phyloP scores from a whole-genome alignment of 2,329 filamentous ascomycete genomes.

The Neonectria sp. region DNA sequence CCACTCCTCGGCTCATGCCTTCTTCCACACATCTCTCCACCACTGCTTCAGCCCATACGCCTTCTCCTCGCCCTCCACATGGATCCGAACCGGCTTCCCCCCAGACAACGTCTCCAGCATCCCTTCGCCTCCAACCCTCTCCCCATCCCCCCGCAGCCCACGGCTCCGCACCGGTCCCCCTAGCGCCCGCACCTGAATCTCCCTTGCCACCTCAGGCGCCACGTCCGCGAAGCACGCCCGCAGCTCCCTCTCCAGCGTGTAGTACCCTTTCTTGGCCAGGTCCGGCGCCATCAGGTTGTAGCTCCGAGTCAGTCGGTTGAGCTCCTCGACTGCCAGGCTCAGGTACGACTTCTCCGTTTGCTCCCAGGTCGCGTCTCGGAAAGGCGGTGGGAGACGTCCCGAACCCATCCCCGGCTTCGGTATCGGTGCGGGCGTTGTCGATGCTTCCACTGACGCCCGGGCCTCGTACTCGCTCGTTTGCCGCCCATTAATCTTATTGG shows the following conservation, averaged over 20 bases:
- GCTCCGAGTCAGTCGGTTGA: constrained; percentile 85
- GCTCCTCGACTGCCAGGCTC: constrained; percentile 79
- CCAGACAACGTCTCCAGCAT: constrained; percentile 74
- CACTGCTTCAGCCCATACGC: constrained; percentile 92
- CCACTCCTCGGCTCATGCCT: constrained; percentile 28
- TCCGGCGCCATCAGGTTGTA: constrained; percentile 97
- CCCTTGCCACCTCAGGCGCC: constrained; percentile 80
- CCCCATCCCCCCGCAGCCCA: constrained; percentile 47
- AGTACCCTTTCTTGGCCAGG: constrained; percentile 94
- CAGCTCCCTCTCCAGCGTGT: constrained; percentile 86
- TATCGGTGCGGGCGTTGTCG: constrained; percentile 13
- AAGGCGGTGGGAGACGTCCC: constrained; percentile 64
- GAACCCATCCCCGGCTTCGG: constrained; percentile 3
- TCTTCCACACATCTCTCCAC: constrained; percentile 84
- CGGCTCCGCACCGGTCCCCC: constrained; percentile 56
- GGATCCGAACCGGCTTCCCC: constrained; percentile 66
- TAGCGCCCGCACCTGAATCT: constrained; percentile 79
- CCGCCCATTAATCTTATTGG: constrained; percentile 46
- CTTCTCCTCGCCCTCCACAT: constrained; percentile 82
- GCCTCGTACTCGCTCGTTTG: neutral
- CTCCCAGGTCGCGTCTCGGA: constrained; percentile 86
- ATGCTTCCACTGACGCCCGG: neutral
- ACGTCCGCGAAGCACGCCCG: constrained; percentile 87
- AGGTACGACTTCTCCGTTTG: constrained; percentile 81
- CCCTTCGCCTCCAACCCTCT: constrained; percentile 55